Conservation (phyloP, 2,329 filamentous ascomycete genomes). For the Orbilia quercus region DNA sequence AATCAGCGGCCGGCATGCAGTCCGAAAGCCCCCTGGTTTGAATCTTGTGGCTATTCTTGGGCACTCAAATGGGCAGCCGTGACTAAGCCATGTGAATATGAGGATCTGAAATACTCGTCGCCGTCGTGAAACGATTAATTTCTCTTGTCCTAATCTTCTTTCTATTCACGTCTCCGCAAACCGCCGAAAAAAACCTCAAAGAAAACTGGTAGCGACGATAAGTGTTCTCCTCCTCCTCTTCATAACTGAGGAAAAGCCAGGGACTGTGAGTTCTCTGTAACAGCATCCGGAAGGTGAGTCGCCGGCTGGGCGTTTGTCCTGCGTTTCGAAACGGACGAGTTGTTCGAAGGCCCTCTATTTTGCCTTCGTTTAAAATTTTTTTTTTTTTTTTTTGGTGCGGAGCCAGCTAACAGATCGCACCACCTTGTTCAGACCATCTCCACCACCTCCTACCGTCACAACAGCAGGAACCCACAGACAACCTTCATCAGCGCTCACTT, state of each 20-base stretch:
- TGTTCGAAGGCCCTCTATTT: constrained; percentile 11
- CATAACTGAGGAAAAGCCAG: constrained; percentile 33
- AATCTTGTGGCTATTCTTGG: constrained; percentile 2
- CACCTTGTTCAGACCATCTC: constrained; percentile 37
- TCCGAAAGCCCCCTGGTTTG: constrained; percentile 28
- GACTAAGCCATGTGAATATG: constrained; percentile 56
- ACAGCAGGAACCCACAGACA: constrained; percentile 6
- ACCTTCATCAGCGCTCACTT: constrained; percentile 33
- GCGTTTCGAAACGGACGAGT: constrained; percentile 11
- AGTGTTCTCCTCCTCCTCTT: constrained; percentile 23
- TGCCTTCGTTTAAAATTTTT: constrained; percentile 28
- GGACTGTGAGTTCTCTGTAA: constrained; percentile 44
- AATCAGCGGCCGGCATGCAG: constrained; percentile 25
- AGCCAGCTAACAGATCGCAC: constrained; percentile 33
- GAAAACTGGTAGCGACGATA: constrained; percentile 41
- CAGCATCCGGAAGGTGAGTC: constrained; percentile 41
- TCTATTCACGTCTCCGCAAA: constrained; percentile 18
- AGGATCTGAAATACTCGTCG: constrained; percentile 24
- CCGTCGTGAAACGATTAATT: constrained; percentile 31
- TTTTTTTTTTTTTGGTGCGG: no score
- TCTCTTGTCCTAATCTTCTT: constrained; percentile 2
- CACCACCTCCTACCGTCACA: constrained; percentile 15
- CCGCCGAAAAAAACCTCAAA: constrained; percentile 28
- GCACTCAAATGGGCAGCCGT: constrained; percentile 23
- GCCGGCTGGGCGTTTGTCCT: constrained; percentile 3